phyloP scores from a whole-genome alignment of 2,329 filamentous ascomycete genomes.

The Stagonosporopsis vannaccii region DNA sequence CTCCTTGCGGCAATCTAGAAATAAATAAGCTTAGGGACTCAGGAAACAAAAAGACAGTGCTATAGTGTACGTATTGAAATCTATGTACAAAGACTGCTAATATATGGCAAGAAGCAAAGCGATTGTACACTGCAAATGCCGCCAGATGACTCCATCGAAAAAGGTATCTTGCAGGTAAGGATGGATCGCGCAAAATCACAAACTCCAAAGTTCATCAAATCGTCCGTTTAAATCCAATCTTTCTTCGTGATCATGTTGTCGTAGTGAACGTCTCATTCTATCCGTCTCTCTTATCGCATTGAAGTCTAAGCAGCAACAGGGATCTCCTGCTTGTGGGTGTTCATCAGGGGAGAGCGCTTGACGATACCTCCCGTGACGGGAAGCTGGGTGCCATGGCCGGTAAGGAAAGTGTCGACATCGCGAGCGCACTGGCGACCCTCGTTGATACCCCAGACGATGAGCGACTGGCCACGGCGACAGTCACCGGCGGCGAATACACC shows the following conservation, averaged over 20 bases:
- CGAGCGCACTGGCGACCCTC: slow-evolving; percentile 92
- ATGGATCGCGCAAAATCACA: slow-evolving; percentile 27
- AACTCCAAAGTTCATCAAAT: slow-evolving; percentile 20
- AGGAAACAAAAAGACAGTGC: background rate
- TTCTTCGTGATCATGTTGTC: slow-evolving; percentile 17
- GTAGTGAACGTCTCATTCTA: slow-evolving; percentile 8
- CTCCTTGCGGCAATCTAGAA: no score
- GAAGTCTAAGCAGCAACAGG: slow-evolving; percentile 5
- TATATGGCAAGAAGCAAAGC: slow-evolving; percentile 19
- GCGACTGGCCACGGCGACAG: slow-evolving; percentile 90
- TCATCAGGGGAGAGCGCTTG: slow-evolving; percentile 56
- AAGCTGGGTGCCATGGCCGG: slow-evolving; percentile 74
- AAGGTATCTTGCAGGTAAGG: slow-evolving; percentile 48
- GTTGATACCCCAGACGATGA: slow-evolving; percentile 99
- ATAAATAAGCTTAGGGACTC: background rate
- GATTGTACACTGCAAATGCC: slow-evolving; percentile 42
- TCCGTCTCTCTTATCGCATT: background rate
- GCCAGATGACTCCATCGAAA: slow-evolving; percentile 43
- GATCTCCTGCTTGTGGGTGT: slow-evolving; percentile 35
- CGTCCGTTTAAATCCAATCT: slow-evolving; percentile 17
- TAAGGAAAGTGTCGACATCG: slow-evolving; percentile 88
- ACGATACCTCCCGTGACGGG: slow-evolving; percentile 94
- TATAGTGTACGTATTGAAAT: slow-evolving; percentile 10
- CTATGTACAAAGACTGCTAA: slow-evolving; percentile 17
- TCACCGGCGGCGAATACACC: slow-evolving; percentile 95